A percentile compares a stretch with the other conserved stretches of the same genome.
Conservation (phyloP, 2,329 filamentous ascomycete genomes). For the Alternaria sp. region DNA sequence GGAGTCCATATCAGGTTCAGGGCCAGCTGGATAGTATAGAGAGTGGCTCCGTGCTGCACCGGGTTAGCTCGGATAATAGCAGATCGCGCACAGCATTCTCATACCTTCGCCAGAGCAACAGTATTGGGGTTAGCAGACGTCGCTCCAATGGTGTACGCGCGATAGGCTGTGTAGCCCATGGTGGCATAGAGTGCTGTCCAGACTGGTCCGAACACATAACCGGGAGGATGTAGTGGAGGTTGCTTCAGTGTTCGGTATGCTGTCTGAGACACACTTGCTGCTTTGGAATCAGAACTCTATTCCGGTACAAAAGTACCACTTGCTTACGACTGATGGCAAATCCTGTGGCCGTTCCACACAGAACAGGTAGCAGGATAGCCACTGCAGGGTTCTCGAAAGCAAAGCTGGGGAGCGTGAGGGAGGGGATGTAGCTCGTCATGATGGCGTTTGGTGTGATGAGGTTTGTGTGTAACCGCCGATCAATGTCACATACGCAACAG, state of each 20-base stretch:
- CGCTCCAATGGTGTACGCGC: constrained; percentile 70
- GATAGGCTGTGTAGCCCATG: constrained; percentile 90
- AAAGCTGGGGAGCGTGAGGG: constrained; percentile 73
- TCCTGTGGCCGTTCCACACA: constrained; percentile 75
- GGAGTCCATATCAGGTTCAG: constrained; percentile 92
- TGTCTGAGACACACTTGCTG: constrained; percentile 54
- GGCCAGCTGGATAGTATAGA: constrained; percentile 85
- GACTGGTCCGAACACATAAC: constrained; percentile 64
- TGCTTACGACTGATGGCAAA: constrained; percentile 69
- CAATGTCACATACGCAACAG: neutral
- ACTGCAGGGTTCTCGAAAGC: constrained; percentile 75
- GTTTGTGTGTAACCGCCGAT: neutral
- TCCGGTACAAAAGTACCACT: neutral
- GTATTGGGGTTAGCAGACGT: constrained; percentile 58
- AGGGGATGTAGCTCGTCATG: constrained; percentile 84
- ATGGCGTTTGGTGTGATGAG: constrained; percentile 42
- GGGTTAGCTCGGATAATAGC: constrained; percentile 4
- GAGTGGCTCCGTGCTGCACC: constrained; percentile 68
- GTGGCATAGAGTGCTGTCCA: constrained; percentile 67
- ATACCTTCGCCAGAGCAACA: constrained; percentile 64
- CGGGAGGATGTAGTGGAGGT: constrained; percentile 63
- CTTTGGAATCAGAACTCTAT: neutral
- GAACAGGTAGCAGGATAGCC: constrained; percentile 77
- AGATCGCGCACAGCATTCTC: neutral
- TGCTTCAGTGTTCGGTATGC: constrained; percentile 73